A percentile compares a stretch with the other conserved stretches of the same genome.
Evolutionary conservation across 2,329 filamentous ascomycete species (phyloP).

Genomic region (Aureobasidium pullulans): DNA sequence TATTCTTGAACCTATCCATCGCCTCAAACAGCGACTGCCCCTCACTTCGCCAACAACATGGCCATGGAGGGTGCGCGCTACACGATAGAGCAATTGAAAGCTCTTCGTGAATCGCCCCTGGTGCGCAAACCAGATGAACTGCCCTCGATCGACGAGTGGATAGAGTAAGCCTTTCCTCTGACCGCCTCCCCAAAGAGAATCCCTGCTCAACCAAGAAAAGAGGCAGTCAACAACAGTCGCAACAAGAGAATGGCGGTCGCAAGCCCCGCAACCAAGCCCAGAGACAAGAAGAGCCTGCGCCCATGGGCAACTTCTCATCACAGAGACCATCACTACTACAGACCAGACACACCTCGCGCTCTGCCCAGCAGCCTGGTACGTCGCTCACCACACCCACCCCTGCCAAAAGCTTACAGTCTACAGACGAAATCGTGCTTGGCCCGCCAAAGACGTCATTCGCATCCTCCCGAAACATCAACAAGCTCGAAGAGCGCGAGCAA

Average conservation of each 20-base stretch:
- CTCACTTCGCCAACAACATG: conserved; percentile 4
- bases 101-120: conserved; percentile 72
- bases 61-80: conserved; percentile 51
- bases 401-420: background rate
- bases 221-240: conserved; percentile 7
- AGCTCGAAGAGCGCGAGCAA: conserved; percentile 29
- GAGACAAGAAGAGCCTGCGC: conserved; percentile 21
- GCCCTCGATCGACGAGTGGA: conserved; percentile 87
- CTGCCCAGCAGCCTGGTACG: conserved; percentile 12
- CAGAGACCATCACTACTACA: conserved; percentile 25
- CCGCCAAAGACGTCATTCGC: conserved; percentile 78
- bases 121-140: conserved; percentile 71
- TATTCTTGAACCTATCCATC: background rate
- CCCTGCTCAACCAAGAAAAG: conserved; percentile 12
- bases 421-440: conserved; percentile 76
- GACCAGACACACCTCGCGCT: conserved; percentile 18
- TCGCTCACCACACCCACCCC: background rate
- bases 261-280: conserved; percentile 15
- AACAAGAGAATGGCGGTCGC: conserved; percentile 12
- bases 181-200: background rate
- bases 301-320: conserved; percentile 31
- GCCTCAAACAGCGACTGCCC: background rate
- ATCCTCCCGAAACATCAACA: conserved; percentile 56
- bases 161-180: conserved; percentile 58
- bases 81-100: conserved; percentile 65